Conservation (phyloP, 345 rosid species). For the Chamaenerion angustifolium region DNA sequence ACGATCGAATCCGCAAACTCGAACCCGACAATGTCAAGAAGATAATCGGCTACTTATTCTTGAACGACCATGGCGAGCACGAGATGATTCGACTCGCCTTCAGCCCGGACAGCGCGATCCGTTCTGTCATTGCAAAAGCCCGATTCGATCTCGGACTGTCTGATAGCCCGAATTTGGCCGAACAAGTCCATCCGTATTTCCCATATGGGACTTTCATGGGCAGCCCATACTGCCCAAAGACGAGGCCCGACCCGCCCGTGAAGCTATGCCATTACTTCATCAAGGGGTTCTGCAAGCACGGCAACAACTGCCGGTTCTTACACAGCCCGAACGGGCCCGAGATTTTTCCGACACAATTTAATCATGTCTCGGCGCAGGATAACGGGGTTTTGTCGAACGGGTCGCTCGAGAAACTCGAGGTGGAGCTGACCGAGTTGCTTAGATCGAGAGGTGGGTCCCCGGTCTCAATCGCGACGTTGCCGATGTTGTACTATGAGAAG, state of each 20-base stretch:
- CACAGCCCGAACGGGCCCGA: constrained; percentile 36
- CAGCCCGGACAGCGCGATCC: constrained; percentile 52
- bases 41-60: constrained; percentile 68
- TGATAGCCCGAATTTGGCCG: constrained; percentile 4
- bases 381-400: constrained; percentile 33
- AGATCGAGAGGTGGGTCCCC: constrained; percentile 78
- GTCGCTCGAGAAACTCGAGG: constrained; percentile 75
- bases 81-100: constrained; percentile 89
- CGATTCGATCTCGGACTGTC: constrained; percentile 41
- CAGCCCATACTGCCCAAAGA: background rate
- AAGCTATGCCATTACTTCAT: constrained; percentile 78
- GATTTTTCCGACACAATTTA: constrained; percentile 36
- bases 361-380: constrained; percentile 45
- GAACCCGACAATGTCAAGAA: constrained; percentile 79
- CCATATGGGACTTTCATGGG: background rate
- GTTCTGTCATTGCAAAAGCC: constrained; percentile 44
- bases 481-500: constrained; percentile 75
- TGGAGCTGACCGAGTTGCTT: constrained; percentile 68
- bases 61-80: constrained; percentile 57
- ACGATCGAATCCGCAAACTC: constrained; percentile 59
- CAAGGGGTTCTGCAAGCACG: constrained; percentile 88
- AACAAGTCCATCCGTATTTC: background rate
- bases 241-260: constrained; percentile 67
- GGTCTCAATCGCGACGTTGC: constrained; percentile 86
- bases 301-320: constrained; percentile 67